Percentiles rank a stretch among this genome's conserved stretches.
phyloP scores from a whole-genome alignment of 495 filamentous ascomycete species.

The Opeltia flavorubescens region DNA sequence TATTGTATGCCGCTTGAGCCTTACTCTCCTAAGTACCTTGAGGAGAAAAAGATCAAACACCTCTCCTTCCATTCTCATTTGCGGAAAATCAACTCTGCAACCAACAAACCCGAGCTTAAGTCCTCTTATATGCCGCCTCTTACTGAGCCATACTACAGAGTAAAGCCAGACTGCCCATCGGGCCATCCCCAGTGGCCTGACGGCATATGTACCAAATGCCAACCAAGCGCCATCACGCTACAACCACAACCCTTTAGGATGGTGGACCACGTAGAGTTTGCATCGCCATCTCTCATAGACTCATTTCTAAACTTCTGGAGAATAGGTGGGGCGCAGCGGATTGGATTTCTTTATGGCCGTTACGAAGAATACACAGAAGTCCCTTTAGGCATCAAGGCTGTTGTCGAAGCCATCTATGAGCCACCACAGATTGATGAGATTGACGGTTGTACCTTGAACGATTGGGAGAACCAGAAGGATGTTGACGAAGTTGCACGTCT shows the following conservation, averaged over 20 bases:
- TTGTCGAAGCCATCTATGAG: slow-evolving; percentile 97
- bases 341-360: slow-evolving; percentile 84
- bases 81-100: slow-evolving; percentile 85
- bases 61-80: slow-evolving; percentile 91
- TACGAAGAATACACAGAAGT: slow-evolving; percentile 89
- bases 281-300: slow-evolving; percentile 67
- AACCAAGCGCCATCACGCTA: slow-evolving; percentile 91
- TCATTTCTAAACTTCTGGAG: slow-evolving; percentile 86
- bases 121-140: slow-evolving; percentile 93
- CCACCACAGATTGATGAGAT: slow-evolving; percentile 80
- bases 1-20: slow-evolving; percentile 98
- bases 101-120: slow-evolving; percentile 85
- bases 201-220: slow-evolving; percentile 98
- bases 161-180: slow-evolving; percentile 76
- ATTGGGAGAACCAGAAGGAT: slow-evolving; percentile 79
- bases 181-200: slow-evolving; percentile 89
- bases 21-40: slow-evolving; percentile 72
- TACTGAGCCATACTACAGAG: slow-evolving; percentile 84
- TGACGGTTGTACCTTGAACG: slow-evolving; percentile 77
- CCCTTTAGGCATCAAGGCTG: slow-evolving; percentile 85
- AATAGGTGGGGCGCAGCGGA: slow-evolving; percentile 57
- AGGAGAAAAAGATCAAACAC: slow-evolving; percentile 96
- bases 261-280: slow-evolving; percentile 97
- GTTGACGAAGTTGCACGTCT: slow-evolving; percentile 66
- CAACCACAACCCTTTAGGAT: slow-evolving; percentile 91